Evolutionary conservation across 2,329 filamentous ascomycete species (phyloP).

Genomic region (Beauveria bassiana): DNA sequence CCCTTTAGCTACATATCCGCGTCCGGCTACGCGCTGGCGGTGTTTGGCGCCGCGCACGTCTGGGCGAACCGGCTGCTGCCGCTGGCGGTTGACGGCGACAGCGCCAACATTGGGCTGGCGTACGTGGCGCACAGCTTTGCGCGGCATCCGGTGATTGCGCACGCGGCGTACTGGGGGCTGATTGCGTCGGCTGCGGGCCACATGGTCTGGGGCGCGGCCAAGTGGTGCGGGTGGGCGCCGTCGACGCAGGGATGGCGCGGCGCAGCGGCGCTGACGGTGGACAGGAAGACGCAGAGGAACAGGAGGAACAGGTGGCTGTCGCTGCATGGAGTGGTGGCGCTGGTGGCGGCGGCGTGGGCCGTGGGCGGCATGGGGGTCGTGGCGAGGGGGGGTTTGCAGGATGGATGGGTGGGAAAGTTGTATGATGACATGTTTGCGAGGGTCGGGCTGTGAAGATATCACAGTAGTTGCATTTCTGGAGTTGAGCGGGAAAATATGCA

Average conservation of each 20-base stretch:
- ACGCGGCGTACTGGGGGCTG: slow-evolving; percentile 60
- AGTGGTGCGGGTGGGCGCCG: slow-evolving; percentile 64
- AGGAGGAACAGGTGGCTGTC: slow-evolving; percentile 61
- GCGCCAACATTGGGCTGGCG: slow-evolving; percentile 73
- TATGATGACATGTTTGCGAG: slow-evolving; percentile 60
- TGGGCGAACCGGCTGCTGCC: slow-evolving; percentile 72
- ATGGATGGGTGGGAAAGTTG: slow-evolving; percentile 71
- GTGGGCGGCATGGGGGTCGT: slow-evolving; percentile 73
- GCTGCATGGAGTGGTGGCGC: slow-evolving; percentile 57
- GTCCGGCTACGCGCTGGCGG: slow-evolving; percentile 63
- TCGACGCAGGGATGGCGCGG: slow-evolving; percentile 41
- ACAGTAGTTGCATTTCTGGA: neutral
- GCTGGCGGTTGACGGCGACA: slow-evolving; percentile 70
- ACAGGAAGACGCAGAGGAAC: slow-evolving; percentile 43
- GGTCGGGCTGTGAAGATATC: slow-evolving; percentile 21
- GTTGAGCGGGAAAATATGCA: neutral
- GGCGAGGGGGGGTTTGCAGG: slow-evolving; percentile 58
- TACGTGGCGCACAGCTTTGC: slow-evolving; percentile 84
- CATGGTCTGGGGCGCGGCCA: slow-evolving; percentile 77
- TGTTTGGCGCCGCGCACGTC: slow-evolving; percentile 62
- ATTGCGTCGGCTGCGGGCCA: slow-evolving; percentile 64
- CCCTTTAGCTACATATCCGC: slow-evolving; percentile 59
- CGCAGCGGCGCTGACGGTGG: slow-evolving; percentile 33
- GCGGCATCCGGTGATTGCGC: slow-evolving; percentile 58
- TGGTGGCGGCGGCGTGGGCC: slow-evolving; percentile 64